Conservation (phyloP, 1,284 basidiomycete species). For the Xanthoconium separans region DNA sequence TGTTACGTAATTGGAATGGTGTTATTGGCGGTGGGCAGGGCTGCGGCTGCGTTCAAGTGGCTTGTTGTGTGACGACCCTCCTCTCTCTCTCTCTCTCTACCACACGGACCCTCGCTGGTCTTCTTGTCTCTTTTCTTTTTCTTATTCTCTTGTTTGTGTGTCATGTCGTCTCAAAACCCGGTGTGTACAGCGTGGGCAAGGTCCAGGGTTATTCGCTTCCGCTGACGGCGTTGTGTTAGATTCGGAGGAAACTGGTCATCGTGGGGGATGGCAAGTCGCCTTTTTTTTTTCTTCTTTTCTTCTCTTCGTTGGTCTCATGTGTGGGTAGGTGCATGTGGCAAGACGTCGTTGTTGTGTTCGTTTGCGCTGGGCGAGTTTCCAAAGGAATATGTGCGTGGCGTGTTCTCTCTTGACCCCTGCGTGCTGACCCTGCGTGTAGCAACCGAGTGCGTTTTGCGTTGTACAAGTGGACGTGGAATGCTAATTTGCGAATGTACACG, state of each 20-base stretch:
- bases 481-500: no score
- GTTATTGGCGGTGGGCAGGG: slow-evolving; percentile 21
- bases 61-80: slow-evolving; percentile 14
- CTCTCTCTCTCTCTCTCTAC: slow-evolving; percentile 8
- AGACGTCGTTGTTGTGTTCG: slow-evolving; percentile 82
- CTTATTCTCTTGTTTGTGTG: no score
- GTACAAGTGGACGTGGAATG: background rate
- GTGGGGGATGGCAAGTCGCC: slow-evolving; percentile 82
- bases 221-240: slow-evolving; percentile 44
- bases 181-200: slow-evolving; percentile 15
- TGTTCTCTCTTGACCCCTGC: no score
- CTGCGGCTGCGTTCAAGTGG: slow-evolving; percentile 28
- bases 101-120: background rate
- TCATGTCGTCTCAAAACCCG: slow-evolving; percentile 33
- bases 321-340: slow-evolving; percentile 72
- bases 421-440: background rate
- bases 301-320: background rate
- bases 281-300: background rate
- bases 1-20: slow-evolving; percentile 29
- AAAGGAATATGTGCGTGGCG: slow-evolving; percentile 80
- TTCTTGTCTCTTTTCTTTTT: background rate
- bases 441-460: background rate
- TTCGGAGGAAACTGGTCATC: slow-evolving; percentile 88
- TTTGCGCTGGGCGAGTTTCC: slow-evolving; percentile 98
- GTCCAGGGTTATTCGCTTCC: background rate